These are phyloP conservation scores for Xerocomellus amylosporus DNA, from an alignment of 768 basidiomycete species.

Conservation along the genomic window DNA sequence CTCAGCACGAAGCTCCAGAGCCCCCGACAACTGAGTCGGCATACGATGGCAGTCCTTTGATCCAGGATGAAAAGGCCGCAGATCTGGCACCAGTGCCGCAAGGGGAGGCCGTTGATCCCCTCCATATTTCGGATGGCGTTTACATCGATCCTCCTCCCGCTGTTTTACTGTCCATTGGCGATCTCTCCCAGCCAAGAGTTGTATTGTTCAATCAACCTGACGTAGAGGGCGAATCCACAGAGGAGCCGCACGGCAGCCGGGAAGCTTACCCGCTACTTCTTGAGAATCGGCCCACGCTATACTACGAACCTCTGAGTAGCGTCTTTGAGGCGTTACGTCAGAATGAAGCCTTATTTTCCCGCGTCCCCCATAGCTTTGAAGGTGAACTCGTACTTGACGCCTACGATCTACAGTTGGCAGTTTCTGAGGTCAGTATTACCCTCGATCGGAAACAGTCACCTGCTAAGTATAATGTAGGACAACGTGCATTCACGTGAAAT, in stretches of 20 bases:
- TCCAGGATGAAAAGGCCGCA: constrained; percentile 10
- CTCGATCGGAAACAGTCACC: background rate
- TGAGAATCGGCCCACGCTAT: constrained; percentile 62
- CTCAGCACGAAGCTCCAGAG: constrained; percentile 11
- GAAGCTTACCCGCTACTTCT: constrained; percentile 47
- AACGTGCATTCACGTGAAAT: constrained; percentile 66
- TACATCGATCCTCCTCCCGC: constrained; percentile 76
- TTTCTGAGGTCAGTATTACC: constrained; percentile 55
- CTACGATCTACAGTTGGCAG: constrained; percentile 59
- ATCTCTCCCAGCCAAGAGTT: constrained; percentile 41
- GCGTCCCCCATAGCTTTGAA: constrained; percentile 46
- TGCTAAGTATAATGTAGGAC: constrained; percentile 45
- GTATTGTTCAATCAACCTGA: constrained; percentile 57
- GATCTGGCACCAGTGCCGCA: constrained; percentile 11
- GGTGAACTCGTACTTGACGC: constrained; percentile 69
- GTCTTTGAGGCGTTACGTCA: constrained; percentile 73
- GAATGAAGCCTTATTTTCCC: constrained; percentile 48
- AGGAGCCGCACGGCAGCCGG: constrained; percentile 15
- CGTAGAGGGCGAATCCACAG: constrained; percentile 23
- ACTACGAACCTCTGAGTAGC: constrained; percentile 69
- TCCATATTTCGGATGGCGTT: constrained; percentile 62
- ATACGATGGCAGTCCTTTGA: background rate
- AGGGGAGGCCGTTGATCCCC: constrained; percentile 39
- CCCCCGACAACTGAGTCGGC: constrained; percentile 9
- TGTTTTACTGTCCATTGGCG: constrained; percentile 48